Conservation (phyloP, 768 basidiomycete genomes). For the Royoungia palumana region DNA sequence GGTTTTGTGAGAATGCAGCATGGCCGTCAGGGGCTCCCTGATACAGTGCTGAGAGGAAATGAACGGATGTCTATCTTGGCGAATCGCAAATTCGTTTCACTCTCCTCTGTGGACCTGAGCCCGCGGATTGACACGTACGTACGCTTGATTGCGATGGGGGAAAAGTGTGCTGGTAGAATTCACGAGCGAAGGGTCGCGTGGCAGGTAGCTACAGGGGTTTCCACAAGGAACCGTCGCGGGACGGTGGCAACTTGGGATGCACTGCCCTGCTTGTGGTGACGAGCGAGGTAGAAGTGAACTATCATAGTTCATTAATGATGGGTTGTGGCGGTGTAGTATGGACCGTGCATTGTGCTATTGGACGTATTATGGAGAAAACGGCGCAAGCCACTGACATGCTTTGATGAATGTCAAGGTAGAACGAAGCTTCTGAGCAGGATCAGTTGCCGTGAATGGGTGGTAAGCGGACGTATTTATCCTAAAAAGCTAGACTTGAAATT, state of each 20-base stretch:
- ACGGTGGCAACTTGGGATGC: neutral
- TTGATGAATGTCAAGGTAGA: neutral
- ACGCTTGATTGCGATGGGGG: neutral
- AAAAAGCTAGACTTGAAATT: constrained; percentile 1
- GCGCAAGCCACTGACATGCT: constrained; percentile 3
- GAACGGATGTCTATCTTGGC: constrained; percentile 23
- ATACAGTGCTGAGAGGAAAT: constrained; percentile 15
- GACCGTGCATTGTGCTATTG: constrained; percentile 9
- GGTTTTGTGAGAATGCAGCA: constrained; percentile 18
- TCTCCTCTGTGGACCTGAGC: constrained; percentile 10
- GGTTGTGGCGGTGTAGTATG: constrained; percentile 14
- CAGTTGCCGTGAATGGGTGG: neutral
- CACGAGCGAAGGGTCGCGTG: neutral
- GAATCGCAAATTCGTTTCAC: constrained; percentile 16
- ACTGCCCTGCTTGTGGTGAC: constrained; percentile 7
- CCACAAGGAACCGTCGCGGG: constrained; percentile 20
- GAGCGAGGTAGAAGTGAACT: constrained; percentile 19
- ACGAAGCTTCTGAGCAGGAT: neutral
- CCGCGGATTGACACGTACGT: neutral
- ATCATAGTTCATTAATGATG: constrained; percentile 7
- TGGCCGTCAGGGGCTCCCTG: constrained; percentile 25
- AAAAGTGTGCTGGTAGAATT: neutral
- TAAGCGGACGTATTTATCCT: constrained; percentile 1
- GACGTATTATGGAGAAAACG: constrained; percentile 3
- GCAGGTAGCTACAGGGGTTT: neutral